These are phyloP conservation scores for Fraxinus velutina DNA, from an alignment of 305 asterid species.

Conservation along the genomic window DNA sequence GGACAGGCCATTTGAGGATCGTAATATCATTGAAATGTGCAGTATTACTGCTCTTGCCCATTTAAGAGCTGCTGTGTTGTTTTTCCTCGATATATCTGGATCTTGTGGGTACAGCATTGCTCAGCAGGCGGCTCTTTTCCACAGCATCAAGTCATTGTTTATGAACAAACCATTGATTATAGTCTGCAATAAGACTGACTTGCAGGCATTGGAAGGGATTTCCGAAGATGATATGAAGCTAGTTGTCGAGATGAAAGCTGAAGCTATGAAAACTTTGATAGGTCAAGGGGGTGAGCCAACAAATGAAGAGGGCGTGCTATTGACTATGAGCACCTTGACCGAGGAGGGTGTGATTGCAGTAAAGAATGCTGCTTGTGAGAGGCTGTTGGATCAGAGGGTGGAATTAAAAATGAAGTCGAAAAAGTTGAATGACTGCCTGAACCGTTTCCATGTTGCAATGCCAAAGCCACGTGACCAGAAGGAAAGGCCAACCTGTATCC, in stretches of 20 bases:
- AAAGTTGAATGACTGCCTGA: slow-evolving; percentile 70
- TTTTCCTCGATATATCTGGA: slow-evolving; percentile 88
- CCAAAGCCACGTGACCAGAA: slow-evolving; percentile 87
- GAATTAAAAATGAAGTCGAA: slow-evolving; percentile 88
- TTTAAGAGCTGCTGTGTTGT: slow-evolving; percentile 86
- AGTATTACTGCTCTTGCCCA: slow-evolving; percentile 96
- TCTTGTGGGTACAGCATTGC: slow-evolving; percentile 92
- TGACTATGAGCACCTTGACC: slow-evolving; percentile 86
- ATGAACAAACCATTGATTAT: slow-evolving; percentile 84
- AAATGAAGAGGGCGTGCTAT: slow-evolving; percentile 55
- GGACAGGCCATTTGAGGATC: slow-evolving; percentile 94
- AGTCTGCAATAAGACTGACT: slow-evolving; percentile 87
- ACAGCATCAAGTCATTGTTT: slow-evolving; percentile 86
- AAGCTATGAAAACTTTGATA: slow-evolving; percentile 80
- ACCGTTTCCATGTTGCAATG: slow-evolving; percentile 86
- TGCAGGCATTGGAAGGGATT: slow-evolving; percentile 77
- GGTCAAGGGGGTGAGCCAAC: slow-evolving; percentile 89
- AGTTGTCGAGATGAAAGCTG: slow-evolving; percentile 81
- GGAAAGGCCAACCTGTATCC: slow-evolving; percentile 77
- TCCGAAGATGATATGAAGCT: slow-evolving; percentile 76
- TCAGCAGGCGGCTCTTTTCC: slow-evolving; percentile 88
- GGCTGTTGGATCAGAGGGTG: slow-evolving; percentile 83
- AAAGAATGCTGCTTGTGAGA: slow-evolving; percentile 86
- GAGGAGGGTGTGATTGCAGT: slow-evolving; percentile 84
- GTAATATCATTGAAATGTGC: slow-evolving; percentile 97